Conservation (phyloP, 2,329 filamentous ascomycete species). For the Fusarium sulawesiense region DNA sequence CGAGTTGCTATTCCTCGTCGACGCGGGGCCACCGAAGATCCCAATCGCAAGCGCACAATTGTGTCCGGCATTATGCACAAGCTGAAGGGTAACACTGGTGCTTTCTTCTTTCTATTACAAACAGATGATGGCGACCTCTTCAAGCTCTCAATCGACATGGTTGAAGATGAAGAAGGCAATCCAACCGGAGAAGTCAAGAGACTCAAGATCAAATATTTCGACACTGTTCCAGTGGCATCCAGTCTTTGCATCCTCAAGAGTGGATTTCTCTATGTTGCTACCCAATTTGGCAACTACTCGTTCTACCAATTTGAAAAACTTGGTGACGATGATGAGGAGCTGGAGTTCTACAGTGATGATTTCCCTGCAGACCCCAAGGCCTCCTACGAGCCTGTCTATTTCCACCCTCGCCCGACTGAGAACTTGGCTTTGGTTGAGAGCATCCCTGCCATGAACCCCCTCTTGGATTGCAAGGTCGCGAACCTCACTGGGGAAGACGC, state of each 20-base stretch:
- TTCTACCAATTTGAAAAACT: slow-evolving; percentile 98
- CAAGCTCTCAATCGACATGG: slow-evolving; percentile 94
- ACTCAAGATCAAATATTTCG: slow-evolving; percentile 96
- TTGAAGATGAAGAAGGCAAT: slow-evolving; percentile 81
- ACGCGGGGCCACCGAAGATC: slow-evolving; percentile 89
- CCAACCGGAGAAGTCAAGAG: slow-evolving; percentile 83
- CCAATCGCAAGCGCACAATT: slow-evolving; percentile 87
- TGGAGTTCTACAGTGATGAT: slow-evolving; percentile 84
- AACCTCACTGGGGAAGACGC: slow-evolving; percentile 94
- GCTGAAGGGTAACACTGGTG: slow-evolving; percentile 81
- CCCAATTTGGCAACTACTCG: slow-evolving; percentile 91
- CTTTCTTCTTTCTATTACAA: slow-evolving; percentile 97
- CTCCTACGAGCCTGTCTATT: slow-evolving; percentile 82
- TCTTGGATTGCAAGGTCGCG: slow-evolving; percentile 90
- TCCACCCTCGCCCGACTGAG: slow-evolving; percentile 80
- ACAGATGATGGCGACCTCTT: slow-evolving; percentile 98
- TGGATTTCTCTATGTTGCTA: slow-evolving; percentile 92
- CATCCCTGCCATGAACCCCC: slow-evolving; percentile 88
- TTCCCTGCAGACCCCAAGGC: slow-evolving; percentile 81
- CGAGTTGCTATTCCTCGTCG: slow-evolving; percentile 89
- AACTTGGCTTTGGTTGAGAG: slow-evolving; percentile 88
- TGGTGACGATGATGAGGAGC: slow-evolving; percentile 92
- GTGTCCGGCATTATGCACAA: slow-evolving; percentile 97
- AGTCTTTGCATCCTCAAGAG: slow-evolving; percentile 94
- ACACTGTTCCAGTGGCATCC: slow-evolving; percentile 89